These are phyloP conservation scores for Batkoa obscura DNA, from an alignment of 371 early-diverging fungal genomes.

Conservation along the genomic window DNA sequence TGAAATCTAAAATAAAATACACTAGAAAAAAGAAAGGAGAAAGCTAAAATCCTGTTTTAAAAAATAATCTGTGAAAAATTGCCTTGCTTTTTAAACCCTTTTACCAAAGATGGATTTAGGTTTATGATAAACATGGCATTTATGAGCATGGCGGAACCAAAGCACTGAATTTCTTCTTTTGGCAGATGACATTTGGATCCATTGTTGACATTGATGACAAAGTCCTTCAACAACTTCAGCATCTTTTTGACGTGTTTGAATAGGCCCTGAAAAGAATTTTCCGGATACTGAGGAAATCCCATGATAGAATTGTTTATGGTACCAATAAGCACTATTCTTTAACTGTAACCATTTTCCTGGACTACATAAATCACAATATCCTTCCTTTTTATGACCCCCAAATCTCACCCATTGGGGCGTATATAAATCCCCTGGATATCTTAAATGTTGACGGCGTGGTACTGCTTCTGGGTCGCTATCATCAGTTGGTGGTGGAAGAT, in stretches of 20 bases:
- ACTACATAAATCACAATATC: constrained; percentile 68
- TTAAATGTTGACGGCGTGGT: constrained; percentile 41
- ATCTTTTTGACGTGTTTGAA: constrained; percentile 44
- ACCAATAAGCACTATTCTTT: constrained; percentile 86
- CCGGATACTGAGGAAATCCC: constrained; percentile 86
- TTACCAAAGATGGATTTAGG: constrained; percentile 21
- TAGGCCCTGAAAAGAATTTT: constrained; percentile 47
- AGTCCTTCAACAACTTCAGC: constrained; percentile 58
- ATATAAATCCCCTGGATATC: constrained; percentile 62
- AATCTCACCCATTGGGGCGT: constrained; percentile 76
- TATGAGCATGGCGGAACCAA: constrained; percentile 85
- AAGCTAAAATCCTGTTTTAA: no score
- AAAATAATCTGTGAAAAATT: no score
- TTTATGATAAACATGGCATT: constrained; percentile 77
- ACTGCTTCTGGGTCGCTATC: background rate
- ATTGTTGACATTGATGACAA: constrained; percentile 70
- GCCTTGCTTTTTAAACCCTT: no score
- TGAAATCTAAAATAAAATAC: no score
- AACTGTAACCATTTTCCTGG: constrained; percentile 82
- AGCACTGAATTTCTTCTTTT: constrained; percentile 61
- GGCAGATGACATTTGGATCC: constrained; percentile 60
- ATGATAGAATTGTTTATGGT: constrained; percentile 83
- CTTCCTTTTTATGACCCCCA: constrained; percentile 63
- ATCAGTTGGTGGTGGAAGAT: background rate
- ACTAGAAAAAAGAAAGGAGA: no score